Conservation (phyloP, 495 filamentous ascomycete species). For the Apiosordaria backusii region DNA sequence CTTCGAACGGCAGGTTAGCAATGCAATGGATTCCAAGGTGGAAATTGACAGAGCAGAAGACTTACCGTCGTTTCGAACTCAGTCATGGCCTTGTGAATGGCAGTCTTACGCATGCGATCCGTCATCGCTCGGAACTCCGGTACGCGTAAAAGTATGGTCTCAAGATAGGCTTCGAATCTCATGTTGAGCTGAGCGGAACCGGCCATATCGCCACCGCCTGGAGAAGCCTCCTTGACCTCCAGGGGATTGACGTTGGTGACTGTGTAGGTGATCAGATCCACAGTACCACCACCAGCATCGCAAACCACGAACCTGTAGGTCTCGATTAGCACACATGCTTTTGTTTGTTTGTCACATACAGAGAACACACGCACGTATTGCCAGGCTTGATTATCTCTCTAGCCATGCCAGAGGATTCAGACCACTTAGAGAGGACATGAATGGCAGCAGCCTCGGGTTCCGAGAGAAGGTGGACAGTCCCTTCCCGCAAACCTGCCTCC, state of each 20-base stretch:
- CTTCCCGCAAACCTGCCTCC: conserved; percentile 29
- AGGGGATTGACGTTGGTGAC: conserved; percentile 50
- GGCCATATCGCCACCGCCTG: conserved; percentile 52
- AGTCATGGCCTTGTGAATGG: too few species aligned
- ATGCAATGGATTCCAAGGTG: too few species aligned
- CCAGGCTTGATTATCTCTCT: conserved; percentile 42
- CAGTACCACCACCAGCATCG: conserved; percentile 59
- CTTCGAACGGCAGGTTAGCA: too few species aligned
- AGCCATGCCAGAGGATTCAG: conserved; percentile 21
- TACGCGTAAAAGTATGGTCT: conserved; percentile 29
- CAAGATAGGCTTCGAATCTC: conserved; percentile 46
- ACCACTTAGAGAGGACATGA: conserved; percentile 43
- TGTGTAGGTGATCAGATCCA: conserved; percentile 55
- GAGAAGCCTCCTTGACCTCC: conserved; percentile 46
- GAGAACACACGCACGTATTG: conserved; percentile 28
- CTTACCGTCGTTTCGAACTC: too few species aligned
- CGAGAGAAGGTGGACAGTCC: conserved; percentile 45
- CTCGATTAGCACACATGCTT: background rate
- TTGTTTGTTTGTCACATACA: background rate
- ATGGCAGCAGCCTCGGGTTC: conserved; percentile 59
- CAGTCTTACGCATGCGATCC: too few species aligned
- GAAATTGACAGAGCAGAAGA: too few species aligned
- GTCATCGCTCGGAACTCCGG: conserved; percentile 21
- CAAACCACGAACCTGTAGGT: conserved; percentile 49
- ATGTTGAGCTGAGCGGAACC: conserved; percentile 56